Evolutionary conservation across 306 rosid genomes (phyloP).

Genomic region (Crataegus laevigata): DNA sequence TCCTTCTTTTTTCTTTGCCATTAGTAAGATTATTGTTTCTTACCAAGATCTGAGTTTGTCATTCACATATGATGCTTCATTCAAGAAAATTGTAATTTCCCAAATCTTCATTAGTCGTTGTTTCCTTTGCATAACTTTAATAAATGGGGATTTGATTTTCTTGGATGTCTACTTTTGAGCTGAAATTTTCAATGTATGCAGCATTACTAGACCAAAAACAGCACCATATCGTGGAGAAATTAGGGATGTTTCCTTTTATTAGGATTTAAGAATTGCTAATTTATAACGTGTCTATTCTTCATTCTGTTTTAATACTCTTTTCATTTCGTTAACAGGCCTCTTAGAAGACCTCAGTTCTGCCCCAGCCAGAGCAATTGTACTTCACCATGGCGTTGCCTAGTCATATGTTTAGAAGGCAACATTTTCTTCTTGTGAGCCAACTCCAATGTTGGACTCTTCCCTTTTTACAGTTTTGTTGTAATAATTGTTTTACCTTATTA

Average conservation of each 20-base stretch:
- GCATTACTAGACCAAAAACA: neutral
- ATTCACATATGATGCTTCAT: neutral
- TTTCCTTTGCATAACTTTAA: neutral
- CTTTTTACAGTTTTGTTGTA: conserved; percentile 5
- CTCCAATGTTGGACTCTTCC: neutral
- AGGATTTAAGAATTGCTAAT: too few species aligned
- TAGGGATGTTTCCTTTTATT: too few species aligned
- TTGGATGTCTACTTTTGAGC: neutral
- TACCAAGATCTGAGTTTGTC: neutral
- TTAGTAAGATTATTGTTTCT: neutral
- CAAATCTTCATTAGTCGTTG: neutral
- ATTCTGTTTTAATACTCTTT: conserved; percentile 8
- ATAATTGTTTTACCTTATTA: conserved; percentile 29
- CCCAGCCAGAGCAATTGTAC: conserved; percentile 78
- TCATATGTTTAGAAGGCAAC: neutral
- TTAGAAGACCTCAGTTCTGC: conserved; percentile 90
- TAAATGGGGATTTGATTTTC: too few species aligned
- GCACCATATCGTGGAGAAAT: neutral
- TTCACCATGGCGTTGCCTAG: conserved; percentile 61
- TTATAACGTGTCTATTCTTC: neutral
- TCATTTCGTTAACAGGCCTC: conserved; percentile 50
- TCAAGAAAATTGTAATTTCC: neutral
- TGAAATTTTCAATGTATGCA: conserved; percentile 1
- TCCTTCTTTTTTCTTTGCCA: neutral
- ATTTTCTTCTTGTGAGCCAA: neutral